Conservation (phyloP, 352 stramenopile species). For the Phytophthora pluvialis region DNA sequence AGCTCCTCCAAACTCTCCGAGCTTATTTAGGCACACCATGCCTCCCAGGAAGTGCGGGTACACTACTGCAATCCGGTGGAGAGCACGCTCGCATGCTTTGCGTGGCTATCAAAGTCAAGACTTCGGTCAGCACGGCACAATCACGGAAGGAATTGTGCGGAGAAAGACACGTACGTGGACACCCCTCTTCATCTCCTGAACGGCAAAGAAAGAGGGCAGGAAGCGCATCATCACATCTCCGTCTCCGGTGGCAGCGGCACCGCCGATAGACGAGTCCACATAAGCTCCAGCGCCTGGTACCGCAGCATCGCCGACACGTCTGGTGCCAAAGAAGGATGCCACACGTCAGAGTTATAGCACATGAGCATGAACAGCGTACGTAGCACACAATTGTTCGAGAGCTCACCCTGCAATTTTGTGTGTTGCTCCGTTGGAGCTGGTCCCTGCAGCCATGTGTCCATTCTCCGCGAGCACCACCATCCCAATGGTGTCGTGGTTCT, state of each 20-base stretch:
- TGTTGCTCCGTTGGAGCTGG: constrained; percentile 90
- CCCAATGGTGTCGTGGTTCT: constrained; percentile 93
- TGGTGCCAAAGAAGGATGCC: constrained; percentile 22
- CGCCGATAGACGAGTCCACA: constrained; percentile 82
- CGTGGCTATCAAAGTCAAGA: constrained; percentile 47
- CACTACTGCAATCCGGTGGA: constrained; percentile 56
- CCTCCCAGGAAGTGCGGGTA: constrained; percentile 76
- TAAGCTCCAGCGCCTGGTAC: constrained; percentile 88
- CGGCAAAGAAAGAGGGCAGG: constrained; percentile 82
- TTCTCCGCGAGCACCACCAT: constrained; percentile 78
- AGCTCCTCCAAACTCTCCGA: constrained; percentile 77
- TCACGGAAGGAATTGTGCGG: neutral
- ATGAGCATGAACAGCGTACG: constrained; percentile 3
- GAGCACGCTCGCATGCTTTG: constrained; percentile 59
- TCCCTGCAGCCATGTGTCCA: constrained; percentile 81
- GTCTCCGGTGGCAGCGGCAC: constrained; percentile 87
- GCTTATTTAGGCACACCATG: constrained; percentile 80
- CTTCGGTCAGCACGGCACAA: constrained; percentile 6
- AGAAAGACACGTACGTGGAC: constrained; percentile 56
- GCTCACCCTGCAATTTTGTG: constrained; percentile 89
- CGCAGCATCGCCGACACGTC: constrained; percentile 88
- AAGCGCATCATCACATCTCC: constrained; percentile 95
- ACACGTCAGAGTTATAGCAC: constrained; percentile 3
- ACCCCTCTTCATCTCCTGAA: constrained; percentile 81
- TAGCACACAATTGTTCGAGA: neutral